phyloP scores from a whole-genome alignment of 228 moss, liverwort and hornwort species.

The Sphagnum magellanicum region DNA sequence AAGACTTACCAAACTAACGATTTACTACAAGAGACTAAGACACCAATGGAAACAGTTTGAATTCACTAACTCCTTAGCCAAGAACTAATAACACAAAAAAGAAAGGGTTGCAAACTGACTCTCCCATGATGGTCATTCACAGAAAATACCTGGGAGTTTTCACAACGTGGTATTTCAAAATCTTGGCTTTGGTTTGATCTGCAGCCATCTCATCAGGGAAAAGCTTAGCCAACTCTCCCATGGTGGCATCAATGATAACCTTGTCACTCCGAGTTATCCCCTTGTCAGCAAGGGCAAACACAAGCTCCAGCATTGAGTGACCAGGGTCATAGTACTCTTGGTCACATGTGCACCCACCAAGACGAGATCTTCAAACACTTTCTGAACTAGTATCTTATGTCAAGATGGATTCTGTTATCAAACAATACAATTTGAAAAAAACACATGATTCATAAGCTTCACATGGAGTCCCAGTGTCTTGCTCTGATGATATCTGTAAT shows the following conservation, averaged over 20 bases:
- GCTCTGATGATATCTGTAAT: background rate
- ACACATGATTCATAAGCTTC: background rate
- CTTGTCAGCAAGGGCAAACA: constrained; percentile 90
- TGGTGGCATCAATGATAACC: constrained; percentile 86
- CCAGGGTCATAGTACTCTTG: constrained; percentile 90
- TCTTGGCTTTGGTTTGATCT: constrained; percentile 92
- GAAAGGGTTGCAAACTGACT: background rate
- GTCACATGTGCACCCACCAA: background rate
- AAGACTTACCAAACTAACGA: too few relatives aligned
- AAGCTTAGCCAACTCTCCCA: constrained; percentile 69
- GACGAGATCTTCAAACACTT: background rate
- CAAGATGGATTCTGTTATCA: too few relatives aligned
- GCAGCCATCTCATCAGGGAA: constrained; percentile 92
- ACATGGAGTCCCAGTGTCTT: background rate
- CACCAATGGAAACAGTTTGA: too few relatives aligned
- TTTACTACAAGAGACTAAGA: too few relatives aligned
- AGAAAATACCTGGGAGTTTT: constrained; percentile 76
- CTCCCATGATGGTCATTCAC: background rate
- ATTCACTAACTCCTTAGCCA: too few relatives aligned
- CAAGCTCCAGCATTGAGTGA: constrained; percentile 96
- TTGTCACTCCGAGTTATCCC: constrained; percentile 84
- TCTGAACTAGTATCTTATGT: too few relatives aligned
- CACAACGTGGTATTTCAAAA: constrained; percentile 91
- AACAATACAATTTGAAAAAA: background rate
- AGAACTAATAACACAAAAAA: too few relatives aligned